Base-by-base conservation (phyloP, 2,329 filamentous ascomycete species). In the Colletotrichum abscissum region DNA sequence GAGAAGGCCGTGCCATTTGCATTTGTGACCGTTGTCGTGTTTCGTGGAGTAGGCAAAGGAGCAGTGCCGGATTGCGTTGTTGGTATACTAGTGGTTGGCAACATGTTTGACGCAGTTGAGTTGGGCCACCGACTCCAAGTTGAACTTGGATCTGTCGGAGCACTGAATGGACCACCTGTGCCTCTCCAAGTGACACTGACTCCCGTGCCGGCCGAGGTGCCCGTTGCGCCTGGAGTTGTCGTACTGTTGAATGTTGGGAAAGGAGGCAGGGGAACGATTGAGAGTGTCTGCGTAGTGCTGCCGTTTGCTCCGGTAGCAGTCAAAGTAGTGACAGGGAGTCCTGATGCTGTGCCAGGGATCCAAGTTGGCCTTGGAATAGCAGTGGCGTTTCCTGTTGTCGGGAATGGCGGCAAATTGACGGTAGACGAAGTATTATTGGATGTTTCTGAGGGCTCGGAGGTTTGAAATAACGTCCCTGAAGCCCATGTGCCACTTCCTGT, bases 391-490 rank as follows among this genome's bases (percentile, higher is more conserved):
- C 63, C 57, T 30, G 58, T 58, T 26, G 68, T 58, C 19, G 68
- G 57, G 22, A 68, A 59, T 38, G 68, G 55, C 1, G 59, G 62
- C 6, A 54, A 12, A 19, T 5, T 19, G 8, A 55, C 33, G 9
- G 35, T 59, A 4, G 26, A 57, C 19, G 22, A 12, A 26, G 19
- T 8, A 4, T 16, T n/a, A 19, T 30, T 62, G 1, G 60, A 56
- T 19, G 71, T 62, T 38, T 70, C 60, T 52, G 28, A 42, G 11
- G 67, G 30, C 26, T 73, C 67, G 2, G 54, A 33, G 9, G 70
- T 54, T 8, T 56, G 42, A 3, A 66, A 65, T 11, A 71, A 1
- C 7, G 67, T 73, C 16, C 56, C 71, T 14, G 71, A 73, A 7
- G 16, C 35, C 11, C 26, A 7, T 9, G 63, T 16, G 26, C 42